A percentile compares a stretch with the other conserved stretches of the same genome.
phyloP scores from a whole-genome alignment of 768 basidiomycete genomes.

The Phlebiopsis flavidoalba region DNA sequence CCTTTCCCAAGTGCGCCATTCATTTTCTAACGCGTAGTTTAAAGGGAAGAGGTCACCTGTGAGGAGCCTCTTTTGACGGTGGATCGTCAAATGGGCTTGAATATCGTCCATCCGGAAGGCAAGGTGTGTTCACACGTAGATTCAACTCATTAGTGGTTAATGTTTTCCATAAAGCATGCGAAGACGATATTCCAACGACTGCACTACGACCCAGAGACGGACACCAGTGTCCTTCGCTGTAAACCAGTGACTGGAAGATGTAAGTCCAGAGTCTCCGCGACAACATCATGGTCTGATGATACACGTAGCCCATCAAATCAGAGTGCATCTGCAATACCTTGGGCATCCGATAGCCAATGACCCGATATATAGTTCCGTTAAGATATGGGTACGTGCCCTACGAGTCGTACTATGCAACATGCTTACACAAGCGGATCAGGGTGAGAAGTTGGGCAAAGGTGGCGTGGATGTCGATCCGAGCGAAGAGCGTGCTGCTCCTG shows the following conservation, averaged over 20 bases:
- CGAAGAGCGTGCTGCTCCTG: conserved; percentile 58
- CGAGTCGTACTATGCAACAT: neutral
- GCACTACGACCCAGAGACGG: conserved; percentile 70
- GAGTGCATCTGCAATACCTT: conserved; percentile 94
- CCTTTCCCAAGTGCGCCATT: conserved; percentile 24
- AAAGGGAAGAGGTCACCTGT: conserved; percentile 74
- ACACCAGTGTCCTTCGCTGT: conserved; percentile 90
- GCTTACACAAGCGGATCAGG: conserved; percentile 31
- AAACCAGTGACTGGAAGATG: conserved; percentile 87
- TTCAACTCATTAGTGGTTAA: neutral
- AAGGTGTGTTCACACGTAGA: conserved; percentile 48
- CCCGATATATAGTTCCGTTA: conserved; percentile 79
- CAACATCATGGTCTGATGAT: conserved; percentile 1
- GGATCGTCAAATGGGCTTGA: conserved; percentile 95
- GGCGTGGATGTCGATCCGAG: conserved; percentile 76
- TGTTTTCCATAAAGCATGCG: conserved; percentile 48
- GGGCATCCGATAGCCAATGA: conserved; percentile 95
- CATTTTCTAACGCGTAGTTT: neutral
- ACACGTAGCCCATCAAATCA: conserved; percentile 89
- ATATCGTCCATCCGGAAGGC: conserved; percentile 92
- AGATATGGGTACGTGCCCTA: conserved; percentile 60
- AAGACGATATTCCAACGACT: conserved; percentile 85
- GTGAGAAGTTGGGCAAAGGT: conserved; percentile 65
- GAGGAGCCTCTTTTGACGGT: conserved; percentile 87
- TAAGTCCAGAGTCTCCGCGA: conserved; percentile 35